Base-by-base conservation (phyloP, 164 flowering plant genomes). In the Berberis vulgaris region DNA sequence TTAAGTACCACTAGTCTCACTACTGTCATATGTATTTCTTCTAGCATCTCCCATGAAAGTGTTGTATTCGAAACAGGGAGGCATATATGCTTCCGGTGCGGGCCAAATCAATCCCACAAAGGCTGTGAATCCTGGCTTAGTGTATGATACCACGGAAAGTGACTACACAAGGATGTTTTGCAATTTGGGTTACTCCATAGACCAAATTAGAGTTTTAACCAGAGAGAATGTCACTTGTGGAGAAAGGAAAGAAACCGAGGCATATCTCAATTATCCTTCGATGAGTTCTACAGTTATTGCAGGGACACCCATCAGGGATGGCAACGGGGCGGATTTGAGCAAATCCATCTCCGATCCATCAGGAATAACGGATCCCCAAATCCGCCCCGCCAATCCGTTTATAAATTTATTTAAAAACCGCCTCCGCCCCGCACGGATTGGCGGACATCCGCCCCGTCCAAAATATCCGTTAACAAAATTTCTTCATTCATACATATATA, bases 51-150 rank as follows among this genome's bases (percentile, higher is more conserved):
- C 40, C 57, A 54, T 12, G 57, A 54, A n/a, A 13, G n/a, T 7
- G 5, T 3, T 54, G 5, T 6, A 54, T 54, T 40, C 4, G 3
- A 54, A 38, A n/a, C 40, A 54, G 5, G 57, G 57, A 13, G 44
- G 43, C 26, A 26, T 26, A 58, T 41, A 9, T 9, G 63, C 57
- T 54, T 54, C n/a, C 45, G 62, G 62, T 1, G 26, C 62, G 26
- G 62, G 62, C 11, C 50, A 60, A 45, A 60, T 60, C 45, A 50
- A 60, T 60, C 62, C 62, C 5, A 50, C 26, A 12, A 44, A 60
- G 41, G 62, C 62, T 45, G 50, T 26, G 5, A 44, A 60, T 60
- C 52, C 49, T 5, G 62, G 62, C 26, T 26, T 60, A 45, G 62
- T 60, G 13, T 60, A 60, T 60, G 62, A 60, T 10, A 26, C 62